phyloP scores from a whole-genome alignment of 2,329 filamentous ascomycete genomes.

The Fusarium caatingaense region DNA sequence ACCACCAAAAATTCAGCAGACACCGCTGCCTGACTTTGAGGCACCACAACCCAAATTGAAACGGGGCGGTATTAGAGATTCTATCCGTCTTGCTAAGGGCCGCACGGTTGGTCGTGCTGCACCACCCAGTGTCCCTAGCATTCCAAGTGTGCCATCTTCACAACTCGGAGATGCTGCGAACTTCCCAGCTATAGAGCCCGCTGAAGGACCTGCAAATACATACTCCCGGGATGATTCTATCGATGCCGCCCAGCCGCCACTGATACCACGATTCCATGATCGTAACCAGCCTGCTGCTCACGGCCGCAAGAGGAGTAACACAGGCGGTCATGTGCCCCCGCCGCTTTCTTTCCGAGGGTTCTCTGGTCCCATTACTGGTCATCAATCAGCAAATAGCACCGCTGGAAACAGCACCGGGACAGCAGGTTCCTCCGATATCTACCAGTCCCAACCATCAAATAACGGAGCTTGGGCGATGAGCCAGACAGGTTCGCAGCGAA shows the following conservation, averaged over 20 bases:
- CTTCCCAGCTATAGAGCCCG: slow-evolving; percentile 55
- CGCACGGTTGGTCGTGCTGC: slow-evolving; percentile 59
- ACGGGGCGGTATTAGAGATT: slow-evolving; percentile 79
- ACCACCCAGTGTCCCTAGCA: slow-evolving; percentile 65
- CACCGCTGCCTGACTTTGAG: slow-evolving; percentile 64
- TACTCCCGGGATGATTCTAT: slow-evolving; percentile 62
- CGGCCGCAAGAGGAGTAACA: slow-evolving; percentile 89
- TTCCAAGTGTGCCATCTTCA: slow-evolving; percentile 54
- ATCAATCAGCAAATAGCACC: slow-evolving; percentile 66
- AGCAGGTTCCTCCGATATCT: slow-evolving; percentile 69
- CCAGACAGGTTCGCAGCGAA: slow-evolving; percentile 60
- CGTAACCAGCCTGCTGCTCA: slow-evolving; percentile 67
- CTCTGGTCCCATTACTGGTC: slow-evolving; percentile 65
- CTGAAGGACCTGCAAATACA: slow-evolving; percentile 51
- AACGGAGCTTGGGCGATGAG: slow-evolving; percentile 59
- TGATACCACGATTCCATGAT: slow-evolving; percentile 76
- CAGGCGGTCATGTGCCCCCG: slow-evolving; percentile 77
- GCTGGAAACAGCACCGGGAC: slow-evolving; percentile 68
- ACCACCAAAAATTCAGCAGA: slow-evolving; percentile 57
- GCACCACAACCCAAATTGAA: slow-evolving; percentile 60
- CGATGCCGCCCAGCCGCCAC: slow-evolving; percentile 76
- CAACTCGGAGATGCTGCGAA: slow-evolving; percentile 52
- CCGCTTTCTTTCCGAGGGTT: slow-evolving; percentile 83
- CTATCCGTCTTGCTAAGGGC: slow-evolving; percentile 87
- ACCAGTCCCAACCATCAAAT: slow-evolving; percentile 64